phyloP scores from a whole-genome alignment of 208 protist species.

The Trypanosoma scelopori region DNA sequence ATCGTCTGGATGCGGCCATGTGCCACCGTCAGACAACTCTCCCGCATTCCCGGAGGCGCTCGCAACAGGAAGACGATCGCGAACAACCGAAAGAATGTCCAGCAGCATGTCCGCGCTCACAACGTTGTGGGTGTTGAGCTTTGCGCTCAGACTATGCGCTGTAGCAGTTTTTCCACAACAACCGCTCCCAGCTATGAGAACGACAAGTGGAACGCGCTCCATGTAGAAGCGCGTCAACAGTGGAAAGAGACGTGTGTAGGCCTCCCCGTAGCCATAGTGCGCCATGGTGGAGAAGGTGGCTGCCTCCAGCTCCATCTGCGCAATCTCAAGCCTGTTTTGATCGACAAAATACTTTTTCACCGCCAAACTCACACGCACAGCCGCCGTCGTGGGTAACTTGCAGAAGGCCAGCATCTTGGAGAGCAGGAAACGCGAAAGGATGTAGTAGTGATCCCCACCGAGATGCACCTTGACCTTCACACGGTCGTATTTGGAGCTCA shows the following conservation, averaged over 20 bases:
- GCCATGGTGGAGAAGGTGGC: constrained; percentile 30
- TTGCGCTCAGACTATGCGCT: constrained; percentile 36
- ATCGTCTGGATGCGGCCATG: constrained; percentile 2
- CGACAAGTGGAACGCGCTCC: constrained; percentile 47
- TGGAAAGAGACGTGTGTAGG: constrained; percentile 34
- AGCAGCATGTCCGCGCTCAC: constrained; percentile 54
- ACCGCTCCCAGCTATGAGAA: constrained; percentile 43
- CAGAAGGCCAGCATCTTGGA: constrained; percentile 70
- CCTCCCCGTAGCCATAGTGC: constrained; percentile 33
- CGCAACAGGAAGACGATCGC: constrained; percentile 11
- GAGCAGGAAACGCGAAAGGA: constrained; percentile 61
- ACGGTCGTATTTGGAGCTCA: constrained; percentile 71
- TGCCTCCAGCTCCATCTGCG: constrained; percentile 44
- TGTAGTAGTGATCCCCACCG: constrained; percentile 52
- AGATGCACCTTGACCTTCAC: constrained; percentile 64
- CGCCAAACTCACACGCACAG: constrained; percentile 52
- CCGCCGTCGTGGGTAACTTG: constrained; percentile 38
- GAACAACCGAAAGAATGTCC: constrained; percentile 32
- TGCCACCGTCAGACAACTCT: not conserved
- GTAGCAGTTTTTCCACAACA: constrained; percentile 51
- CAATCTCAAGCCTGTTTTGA: constrained; percentile 34
- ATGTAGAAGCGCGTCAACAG: constrained; percentile 50
- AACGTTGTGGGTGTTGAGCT: constrained; percentile 52
- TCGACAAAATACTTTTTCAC: constrained; percentile 63
- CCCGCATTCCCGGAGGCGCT: not conserved